Evolutionary conservation across 1,139 yeast species (phyloP).

Genomic region (Lodderomyces margitis): DNA sequence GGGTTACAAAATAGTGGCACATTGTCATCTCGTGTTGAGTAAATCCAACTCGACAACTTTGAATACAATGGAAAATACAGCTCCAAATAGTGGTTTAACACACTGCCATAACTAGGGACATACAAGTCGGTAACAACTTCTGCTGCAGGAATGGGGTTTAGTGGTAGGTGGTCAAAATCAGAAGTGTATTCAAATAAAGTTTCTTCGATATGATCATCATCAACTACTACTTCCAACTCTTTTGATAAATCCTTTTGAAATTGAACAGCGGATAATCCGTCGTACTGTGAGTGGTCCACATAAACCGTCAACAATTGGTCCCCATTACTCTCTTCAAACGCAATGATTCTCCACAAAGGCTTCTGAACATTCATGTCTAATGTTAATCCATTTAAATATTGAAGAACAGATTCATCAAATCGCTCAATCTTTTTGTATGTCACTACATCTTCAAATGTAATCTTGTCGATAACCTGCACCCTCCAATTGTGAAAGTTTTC

Average conservation of each 20-base stretch:
- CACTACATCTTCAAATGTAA: constrained; percentile 30
- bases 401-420: constrained; percentile 19
- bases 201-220: constrained; percentile 8
- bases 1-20: constrained; percentile 17
- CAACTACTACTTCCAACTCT: constrained; percentile 13
- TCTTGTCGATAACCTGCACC: constrained; percentile 18
- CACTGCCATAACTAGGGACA: constrained; percentile 9
- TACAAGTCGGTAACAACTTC: constrained; percentile 17
- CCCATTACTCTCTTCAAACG: constrained; percentile 19
- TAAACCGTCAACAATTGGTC: constrained; percentile 25
- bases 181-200: constrained; percentile 14
- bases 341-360: constrained; percentile 35
- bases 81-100: constrained; percentile 8
- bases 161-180: constrained; percentile 12
- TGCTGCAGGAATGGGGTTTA: constrained; percentile 10
- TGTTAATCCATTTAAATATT: constrained; percentile 17
- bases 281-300: constrained; percentile 36
- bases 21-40: constrained; percentile 8
- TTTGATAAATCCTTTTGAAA: constrained; percentile 32
- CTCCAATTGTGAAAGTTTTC: constrained; percentile 18
- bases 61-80: constrained; percentile 13
- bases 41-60: constrained; percentile 6
- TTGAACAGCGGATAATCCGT: constrained; percentile 33
- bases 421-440: constrained; percentile 14
- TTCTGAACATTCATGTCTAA: constrained; percentile 17